Evolutionary conservation across 2,329 filamentous ascomycete genomes (phyloP), one percentile per base, ranked within the genome.

Genomic region (Colletotrichum siamense): DNA sequence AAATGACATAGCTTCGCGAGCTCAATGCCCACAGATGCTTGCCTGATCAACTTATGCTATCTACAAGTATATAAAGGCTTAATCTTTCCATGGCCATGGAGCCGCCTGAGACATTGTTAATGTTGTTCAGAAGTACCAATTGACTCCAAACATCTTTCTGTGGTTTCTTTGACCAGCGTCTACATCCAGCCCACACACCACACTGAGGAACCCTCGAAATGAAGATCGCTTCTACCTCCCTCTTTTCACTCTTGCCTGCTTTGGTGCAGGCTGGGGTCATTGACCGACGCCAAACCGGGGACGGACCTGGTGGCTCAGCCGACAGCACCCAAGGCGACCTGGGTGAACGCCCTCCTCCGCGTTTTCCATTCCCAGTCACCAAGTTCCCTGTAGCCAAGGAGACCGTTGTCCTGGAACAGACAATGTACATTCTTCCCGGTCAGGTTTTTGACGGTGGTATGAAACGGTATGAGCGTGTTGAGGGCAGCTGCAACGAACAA

Each of bases 401-500:
- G 62, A 82, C 81, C 0, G 80, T 82, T 1, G 81, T 82, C 0
- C 57, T 82, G 1, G 76, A 81, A 24, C 67, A 81, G 13, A 77
- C 79, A 18, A 85, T 84, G 69, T 83, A 85, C 52, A 79, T 84
- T 22, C 74, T 81, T 69, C 81, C 82, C 0, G 82, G 83, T 2
- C 79, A 81, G 13, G 79, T 81, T 1, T 85, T 82, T 36, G 84
- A 85, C 24, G 84, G 83, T 63, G 81, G 82, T 63, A 84, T 83
- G 83, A 82, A 82, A 55, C 82, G 82, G 6, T 87, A 84, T 73
- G 85, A 87, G 71, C 84, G 85, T 13, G 83, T 82, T 1, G 81
- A 82, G 55, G 85, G 84, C 26, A 84, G 83, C 70, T 89, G 88
- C 78, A 86, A 82, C 52, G 87, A 85, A 28, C 86, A 89, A 70